These are phyloP conservation scores for Cytospora paraplurivora DNA, from an alignment of 2,329 filamentous ascomycete species.

Conservation along the genomic window DNA sequence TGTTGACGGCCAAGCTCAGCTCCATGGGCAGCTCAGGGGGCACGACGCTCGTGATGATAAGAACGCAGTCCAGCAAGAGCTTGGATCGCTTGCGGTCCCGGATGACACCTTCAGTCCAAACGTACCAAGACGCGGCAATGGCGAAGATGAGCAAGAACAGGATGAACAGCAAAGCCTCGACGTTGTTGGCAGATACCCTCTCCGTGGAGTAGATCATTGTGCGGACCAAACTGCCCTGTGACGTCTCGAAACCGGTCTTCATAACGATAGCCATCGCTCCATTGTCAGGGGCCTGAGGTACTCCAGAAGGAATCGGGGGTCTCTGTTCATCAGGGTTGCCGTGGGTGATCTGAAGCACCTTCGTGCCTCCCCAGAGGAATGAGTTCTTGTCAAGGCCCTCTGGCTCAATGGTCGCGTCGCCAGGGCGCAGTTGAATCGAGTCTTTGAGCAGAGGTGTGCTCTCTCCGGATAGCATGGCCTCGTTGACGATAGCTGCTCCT, in stretches of 20 bases:
- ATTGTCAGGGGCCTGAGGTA: slow-evolving; percentile 85
- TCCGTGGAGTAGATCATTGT: slow-evolving; percentile 99
- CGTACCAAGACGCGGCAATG: slow-evolving; percentile 97
- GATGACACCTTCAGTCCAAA: slow-evolving; percentile 94
- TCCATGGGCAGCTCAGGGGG: slow-evolving; percentile 99
- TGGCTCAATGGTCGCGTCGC: slow-evolving; percentile 76
- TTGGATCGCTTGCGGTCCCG: slow-evolving; percentile 97
- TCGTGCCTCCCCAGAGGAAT: slow-evolving; percentile 95
- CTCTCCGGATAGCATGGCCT: slow-evolving; percentile 98
- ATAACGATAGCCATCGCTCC: slow-evolving; percentile 92
- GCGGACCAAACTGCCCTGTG: slow-evolving; percentile 92
- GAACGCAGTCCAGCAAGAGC: slow-evolving; percentile 93
- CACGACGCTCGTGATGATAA: slow-evolving; percentile 97
- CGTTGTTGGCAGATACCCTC: slow-evolving; percentile 97
- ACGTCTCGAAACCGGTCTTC: slow-evolving; percentile 98
- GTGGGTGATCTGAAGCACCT: slow-evolving; percentile 93
- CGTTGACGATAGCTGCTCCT: slow-evolving; percentile 95
- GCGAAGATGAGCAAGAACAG: slow-evolving; percentile 95
- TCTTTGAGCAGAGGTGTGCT: slow-evolving; percentile 97
- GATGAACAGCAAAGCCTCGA: slow-evolving; percentile 95
- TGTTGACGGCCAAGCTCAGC: slow-evolving; percentile 95
- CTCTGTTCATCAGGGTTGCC: slow-evolving; percentile 76
- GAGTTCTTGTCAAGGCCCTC: slow-evolving; percentile 96
- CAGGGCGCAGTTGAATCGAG: slow-evolving; percentile 86
- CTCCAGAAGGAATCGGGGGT: slow-evolving; percentile 71